Percentiles rank a stretch among this genome's conserved stretches.
These are phyloP conservation scores for Melastoma malabathricum DNA, from an alignment of 345 rosid species.

Conservation along the genomic window DNA sequence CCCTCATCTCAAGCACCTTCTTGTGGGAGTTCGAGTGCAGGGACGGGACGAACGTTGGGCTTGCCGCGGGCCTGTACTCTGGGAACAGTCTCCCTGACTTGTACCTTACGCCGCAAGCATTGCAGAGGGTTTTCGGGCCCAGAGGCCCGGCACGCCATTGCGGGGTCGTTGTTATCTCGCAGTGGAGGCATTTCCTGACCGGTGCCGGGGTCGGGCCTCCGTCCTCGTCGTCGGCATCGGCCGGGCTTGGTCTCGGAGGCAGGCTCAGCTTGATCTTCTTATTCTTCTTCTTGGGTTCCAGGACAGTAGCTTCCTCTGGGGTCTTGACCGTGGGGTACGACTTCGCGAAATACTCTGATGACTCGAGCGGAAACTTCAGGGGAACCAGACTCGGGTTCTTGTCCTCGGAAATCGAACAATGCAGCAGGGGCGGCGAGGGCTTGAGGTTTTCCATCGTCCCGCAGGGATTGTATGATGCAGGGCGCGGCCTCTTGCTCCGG, in stretches of 20 bases:
- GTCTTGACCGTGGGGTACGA: slow-evolving; percentile 37
- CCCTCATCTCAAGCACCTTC: slow-evolving; percentile 29
- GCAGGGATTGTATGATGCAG: slow-evolving; percentile 52
- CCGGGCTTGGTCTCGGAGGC: background rate
- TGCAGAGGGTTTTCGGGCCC: slow-evolving; percentile 44
- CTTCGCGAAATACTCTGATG: slow-evolving; percentile 39
- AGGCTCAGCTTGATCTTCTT: slow-evolving; percentile 27
- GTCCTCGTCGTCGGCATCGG: background rate
- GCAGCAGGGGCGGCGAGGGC: slow-evolving; percentile 41
- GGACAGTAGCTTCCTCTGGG: slow-evolving; percentile 31
- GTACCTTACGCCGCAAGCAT: slow-evolving; percentile 42
- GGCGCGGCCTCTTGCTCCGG: slow-evolving; percentile 91
- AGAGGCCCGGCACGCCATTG: slow-evolving; percentile 48
- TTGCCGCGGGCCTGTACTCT: slow-evolving; percentile 40
- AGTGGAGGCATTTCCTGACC: slow-evolving; percentile 28
- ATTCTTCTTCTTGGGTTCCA: slow-evolving; percentile 43
- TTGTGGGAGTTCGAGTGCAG: slow-evolving; percentile 42
- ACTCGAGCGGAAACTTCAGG: slow-evolving; percentile 22
- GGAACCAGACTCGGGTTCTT: slow-evolving; percentile 5
- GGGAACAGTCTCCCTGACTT: slow-evolving; percentile 42
- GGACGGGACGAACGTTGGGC: slow-evolving; percentile 32
- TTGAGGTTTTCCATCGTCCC: slow-evolving; percentile 25
- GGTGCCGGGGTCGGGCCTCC: slow-evolving; percentile 7
- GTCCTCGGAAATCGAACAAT: slow-evolving; percentile 20
- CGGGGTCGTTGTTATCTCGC: slow-evolving; percentile 41